Percentiles rank a stretch among this genome's conserved stretches.
phyloP scores from a whole-genome alignment of 208 protist species.

The Acanthamoeba culbertsoni region DNA sequence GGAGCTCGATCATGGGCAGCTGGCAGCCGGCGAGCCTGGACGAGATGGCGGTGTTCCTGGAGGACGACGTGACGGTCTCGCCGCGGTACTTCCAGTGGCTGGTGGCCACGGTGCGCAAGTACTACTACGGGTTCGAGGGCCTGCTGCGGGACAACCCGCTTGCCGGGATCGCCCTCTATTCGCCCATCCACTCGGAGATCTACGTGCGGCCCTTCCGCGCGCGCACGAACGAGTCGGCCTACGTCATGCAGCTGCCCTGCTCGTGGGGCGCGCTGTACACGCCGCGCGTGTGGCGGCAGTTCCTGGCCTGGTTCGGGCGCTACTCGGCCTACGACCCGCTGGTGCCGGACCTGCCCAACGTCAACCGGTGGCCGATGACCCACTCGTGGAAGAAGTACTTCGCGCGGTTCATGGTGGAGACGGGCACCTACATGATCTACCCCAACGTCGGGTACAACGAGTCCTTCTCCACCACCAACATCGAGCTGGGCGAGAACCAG shows the following conservation, averaged over 20 bases:
- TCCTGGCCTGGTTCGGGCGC: background rate
- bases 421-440: background rate
- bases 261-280: background rate
- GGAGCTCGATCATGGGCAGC: background rate
- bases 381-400: background rate
- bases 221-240: background rate
- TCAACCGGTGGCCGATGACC: background rate
- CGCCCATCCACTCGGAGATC: background rate
- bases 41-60: background rate
- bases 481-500: background rate
- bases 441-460: background rate
- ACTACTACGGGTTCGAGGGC: conserved; percentile 10
- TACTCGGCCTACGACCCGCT: background rate
- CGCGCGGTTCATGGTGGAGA: background rate
- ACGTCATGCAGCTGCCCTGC: background rate
- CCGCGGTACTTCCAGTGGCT: background rate
- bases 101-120: background rate
- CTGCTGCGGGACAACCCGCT: background rate
- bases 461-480: background rate
- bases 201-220: background rate
- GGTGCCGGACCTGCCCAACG: background rate
- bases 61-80: background rate
- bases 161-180: background rate
- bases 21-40: background rate
- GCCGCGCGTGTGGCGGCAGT: background rate